phyloP scores from a whole-genome alignment of 108 stramenopile species.

The Fragilariopsis cylindrus region DNA sequence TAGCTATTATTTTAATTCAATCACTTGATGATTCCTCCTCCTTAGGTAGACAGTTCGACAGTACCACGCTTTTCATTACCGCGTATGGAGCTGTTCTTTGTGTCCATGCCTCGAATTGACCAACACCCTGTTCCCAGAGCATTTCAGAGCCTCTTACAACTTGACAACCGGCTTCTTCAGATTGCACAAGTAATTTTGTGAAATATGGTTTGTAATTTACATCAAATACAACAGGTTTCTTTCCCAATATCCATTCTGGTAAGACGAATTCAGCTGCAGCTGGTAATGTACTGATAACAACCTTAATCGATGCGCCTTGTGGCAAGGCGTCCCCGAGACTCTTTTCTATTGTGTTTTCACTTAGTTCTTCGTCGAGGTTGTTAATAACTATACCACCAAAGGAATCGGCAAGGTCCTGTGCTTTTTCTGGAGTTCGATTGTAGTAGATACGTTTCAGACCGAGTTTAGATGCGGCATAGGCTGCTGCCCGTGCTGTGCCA shows the following conservation, averaged over 20 bases:
- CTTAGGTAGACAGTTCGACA: conserved; percentile 80
- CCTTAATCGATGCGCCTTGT: conserved; percentile 42
- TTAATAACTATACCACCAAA: conserved; percentile 87
- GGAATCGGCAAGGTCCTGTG: conserved; percentile 78
- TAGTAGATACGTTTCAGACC: conserved; percentile 88
- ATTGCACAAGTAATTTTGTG: conserved; percentile 88
- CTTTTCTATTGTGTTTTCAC: conserved; percentile 6
- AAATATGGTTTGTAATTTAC: conserved; percentile 97
- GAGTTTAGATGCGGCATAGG: conserved; percentile 80
- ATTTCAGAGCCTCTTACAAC: conserved; percentile 96
- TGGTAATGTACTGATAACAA: conserved; percentile 93
- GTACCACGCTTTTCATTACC: conserved; percentile 86
- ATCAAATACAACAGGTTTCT: conserved; percentile 72
- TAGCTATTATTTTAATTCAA: background rate
- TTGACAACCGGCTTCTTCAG: conserved; percentile 70
- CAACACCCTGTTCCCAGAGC: conserved; percentile 97
- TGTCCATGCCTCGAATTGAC: conserved; percentile 97
- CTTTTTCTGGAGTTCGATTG: conserved; percentile 94
- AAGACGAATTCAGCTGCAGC: conserved; percentile 87
- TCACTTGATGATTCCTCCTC: conserved; percentile 4
- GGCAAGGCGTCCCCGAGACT: conserved; percentile 39
- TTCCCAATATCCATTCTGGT: conserved; percentile 76
- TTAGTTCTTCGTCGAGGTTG: conserved; percentile 50
- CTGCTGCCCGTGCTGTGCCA: conserved; percentile 96
- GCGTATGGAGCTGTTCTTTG: conserved; percentile 82